These are phyloP conservation scores for Trichosporon coremiiforme DNA, from an alignment of 1,284 basidiomycete species.

Conservation along the genomic window DNA sequence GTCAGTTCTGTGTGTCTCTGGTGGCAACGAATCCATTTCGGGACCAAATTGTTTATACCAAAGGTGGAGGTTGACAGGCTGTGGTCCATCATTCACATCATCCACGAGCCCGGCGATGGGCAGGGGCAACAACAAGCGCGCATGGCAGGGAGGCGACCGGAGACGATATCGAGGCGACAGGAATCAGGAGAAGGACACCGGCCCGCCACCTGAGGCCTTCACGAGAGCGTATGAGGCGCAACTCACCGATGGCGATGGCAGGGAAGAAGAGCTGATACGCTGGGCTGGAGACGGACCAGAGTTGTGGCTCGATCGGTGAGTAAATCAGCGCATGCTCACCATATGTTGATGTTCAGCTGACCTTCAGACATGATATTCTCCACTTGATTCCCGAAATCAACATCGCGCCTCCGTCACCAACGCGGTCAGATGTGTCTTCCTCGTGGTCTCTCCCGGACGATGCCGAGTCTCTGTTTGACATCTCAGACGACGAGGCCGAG, in stretches of 20 bases:
- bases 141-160: not conserved
- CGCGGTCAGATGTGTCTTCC: slow-evolving; percentile 19
- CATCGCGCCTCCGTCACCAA: not conserved
- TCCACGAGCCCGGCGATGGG: slow-evolving; percentile 7
- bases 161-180: not conserved
- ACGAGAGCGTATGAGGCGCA: slow-evolving; percentile 49
- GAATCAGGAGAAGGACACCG: not conserved
- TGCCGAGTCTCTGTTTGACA: slow-evolving; percentile 75
- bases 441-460: slow-evolving; percentile 78
- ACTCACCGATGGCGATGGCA: slow-evolving; percentile 27
- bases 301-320: slow-evolving; percentile 49
- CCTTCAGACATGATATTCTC: slow-evolving; percentile 73
- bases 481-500: slow-evolving; percentile 67
- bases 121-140: slow-evolving; percentile 6
- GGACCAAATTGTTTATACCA: slow-evolving; percentile 19
- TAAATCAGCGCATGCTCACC: not conserved
- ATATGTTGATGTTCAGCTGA: not conserved
- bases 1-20: not conserved
- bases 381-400: slow-evolving; percentile 64
- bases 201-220: slow-evolving; percentile 23
- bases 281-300: slow-evolving; percentile 39
- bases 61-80: not conserved
- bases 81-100: not conserved
- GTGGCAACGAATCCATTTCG: slow-evolving; percentile 6
- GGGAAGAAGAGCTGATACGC: slow-evolving; percentile 31